phyloP scores from a whole-genome alignment of 2,329 filamentous ascomycete genomes.

The Xylariales sp. region DNA sequence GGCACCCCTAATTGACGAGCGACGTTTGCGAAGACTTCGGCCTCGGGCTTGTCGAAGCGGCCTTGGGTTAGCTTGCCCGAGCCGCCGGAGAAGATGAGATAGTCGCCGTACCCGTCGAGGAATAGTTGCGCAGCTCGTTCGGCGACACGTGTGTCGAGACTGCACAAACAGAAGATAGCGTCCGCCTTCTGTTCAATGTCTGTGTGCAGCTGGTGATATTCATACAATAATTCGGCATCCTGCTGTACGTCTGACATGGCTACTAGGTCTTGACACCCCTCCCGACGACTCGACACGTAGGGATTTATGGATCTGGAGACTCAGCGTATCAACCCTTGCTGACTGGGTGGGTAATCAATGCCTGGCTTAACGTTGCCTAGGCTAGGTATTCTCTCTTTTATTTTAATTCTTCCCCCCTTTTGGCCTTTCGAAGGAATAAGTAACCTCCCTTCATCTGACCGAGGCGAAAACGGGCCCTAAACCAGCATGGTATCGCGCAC shows the following conservation, averaged over 20 bases:
- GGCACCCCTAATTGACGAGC: slow-evolving; percentile 56
- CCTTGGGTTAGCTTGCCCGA: slow-evolving; percentile 55
- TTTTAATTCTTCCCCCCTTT: not conserved
- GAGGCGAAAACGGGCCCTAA: not conserved
- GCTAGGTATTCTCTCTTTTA: not conserved
- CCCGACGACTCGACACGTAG: not conserved
- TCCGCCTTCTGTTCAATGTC: slow-evolving; percentile 50
- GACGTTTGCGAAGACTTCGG: slow-evolving; percentile 56
- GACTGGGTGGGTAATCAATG: not conserved
- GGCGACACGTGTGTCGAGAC: slow-evolving; percentile 59
- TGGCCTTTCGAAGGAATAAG: not conserved
- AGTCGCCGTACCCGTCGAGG: slow-evolving; percentile 53
- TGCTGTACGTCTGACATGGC: slow-evolving; percentile 34
- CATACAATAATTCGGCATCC: slow-evolving; percentile 56
- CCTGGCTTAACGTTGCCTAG: not conserved
- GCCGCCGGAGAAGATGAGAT: slow-evolving; percentile 59
- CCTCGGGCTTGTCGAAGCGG: slow-evolving; percentile 56
- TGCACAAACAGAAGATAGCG: slow-evolving; percentile 61
- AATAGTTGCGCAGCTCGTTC: slow-evolving; percentile 56
- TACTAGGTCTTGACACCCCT: slow-evolving; percentile 15
- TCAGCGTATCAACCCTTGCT: not conserved
- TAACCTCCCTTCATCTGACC: not conserved
- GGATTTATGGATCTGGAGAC: not conserved
- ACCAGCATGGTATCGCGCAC: not conserved
- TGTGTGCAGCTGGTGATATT: slow-evolving; percentile 58